Conservation (phyloP, 345 rosid species). For the Sisymbrium altissimum region DNA sequence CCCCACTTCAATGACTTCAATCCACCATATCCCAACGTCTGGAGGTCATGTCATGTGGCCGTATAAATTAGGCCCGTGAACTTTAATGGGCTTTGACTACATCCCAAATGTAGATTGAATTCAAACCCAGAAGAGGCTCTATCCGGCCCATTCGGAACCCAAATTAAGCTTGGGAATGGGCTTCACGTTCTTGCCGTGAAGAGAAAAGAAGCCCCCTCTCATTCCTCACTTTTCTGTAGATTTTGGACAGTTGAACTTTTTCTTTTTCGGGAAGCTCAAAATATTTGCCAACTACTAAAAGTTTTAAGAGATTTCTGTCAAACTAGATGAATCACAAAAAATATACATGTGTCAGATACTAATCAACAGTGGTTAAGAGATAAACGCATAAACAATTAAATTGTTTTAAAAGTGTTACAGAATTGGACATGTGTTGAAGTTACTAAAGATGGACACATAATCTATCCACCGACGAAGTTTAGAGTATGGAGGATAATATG, state of each 20-base stretch:
- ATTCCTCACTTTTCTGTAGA: no score
- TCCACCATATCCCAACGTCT: background rate
- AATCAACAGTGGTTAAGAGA: background rate
- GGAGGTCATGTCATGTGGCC: background rate
- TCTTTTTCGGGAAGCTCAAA: no score
- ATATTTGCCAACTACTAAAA: no score
- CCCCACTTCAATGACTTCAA: background rate
- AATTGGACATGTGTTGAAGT: background rate
- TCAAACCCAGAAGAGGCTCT: no score
- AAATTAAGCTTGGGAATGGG: background rate
- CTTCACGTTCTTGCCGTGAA: background rate
- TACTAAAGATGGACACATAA: background rate
- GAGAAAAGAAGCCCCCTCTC: no score
- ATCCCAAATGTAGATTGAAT: background rate
- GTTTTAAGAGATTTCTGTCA: no score
- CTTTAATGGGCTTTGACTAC: background rate
- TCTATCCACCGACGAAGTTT: background rate
- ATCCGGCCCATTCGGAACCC: background rate
- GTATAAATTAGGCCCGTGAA: background rate
- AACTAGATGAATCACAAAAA: no score
- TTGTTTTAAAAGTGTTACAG: background rate
- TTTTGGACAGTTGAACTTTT: no score
- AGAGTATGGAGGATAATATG: slow-evolving; percentile 1
- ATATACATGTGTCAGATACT: background rate
- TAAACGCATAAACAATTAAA: background rate